A percentile compares a stretch with the other conserved stretches of the same genome.
These are phyloP conservation scores for Puccinia horiana DNA, from an alignment of 1,284 basidiomycete species.

Conservation along the genomic window DNA sequence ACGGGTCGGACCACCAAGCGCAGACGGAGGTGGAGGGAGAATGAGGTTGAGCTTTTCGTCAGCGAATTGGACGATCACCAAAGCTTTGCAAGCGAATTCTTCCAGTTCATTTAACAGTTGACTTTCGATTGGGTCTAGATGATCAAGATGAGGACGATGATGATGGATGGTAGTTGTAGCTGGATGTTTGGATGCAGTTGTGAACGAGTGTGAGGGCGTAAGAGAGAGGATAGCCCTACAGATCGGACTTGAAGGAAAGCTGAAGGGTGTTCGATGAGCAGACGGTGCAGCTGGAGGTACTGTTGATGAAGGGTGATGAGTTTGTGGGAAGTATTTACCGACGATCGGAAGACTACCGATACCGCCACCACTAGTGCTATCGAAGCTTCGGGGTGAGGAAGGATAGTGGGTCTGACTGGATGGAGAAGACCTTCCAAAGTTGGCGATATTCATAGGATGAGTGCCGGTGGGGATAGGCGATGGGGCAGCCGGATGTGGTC, in stretches of 20 bases:
- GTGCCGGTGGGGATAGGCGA: conserved; percentile 53
- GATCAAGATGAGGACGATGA: not conserved
- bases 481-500: conserved; percentile 55
- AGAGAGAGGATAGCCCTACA: conserved; percentile 21
- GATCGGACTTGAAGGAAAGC: conserved; percentile 28
- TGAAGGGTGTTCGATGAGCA: not conserved
- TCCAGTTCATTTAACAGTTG: conserved; percentile 32
- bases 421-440: conserved; percentile 34
- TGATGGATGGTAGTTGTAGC: not conserved
- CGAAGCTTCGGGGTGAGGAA: conserved; percentile 42
- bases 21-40: conserved; percentile 41
- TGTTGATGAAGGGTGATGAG: not conserved
- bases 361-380: conserved; percentile 42
- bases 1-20: not conserved
- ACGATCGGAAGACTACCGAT: conserved; percentile 30
- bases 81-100: conserved; percentile 32
- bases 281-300: not conserved
- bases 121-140: conserved; percentile 23
- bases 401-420: conserved; percentile 23
- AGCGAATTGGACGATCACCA: conserved; percentile 41
- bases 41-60: conserved; percentile 30
- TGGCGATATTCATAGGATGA: conserved; percentile 40
- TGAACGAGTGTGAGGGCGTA: not conserved
- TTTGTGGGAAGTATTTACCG: conserved; percentile 44
- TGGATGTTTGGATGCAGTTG: not conserved